Percentiles rank a stretch among this genome's conserved stretches.
Conservation (phyloP, 495 filamentous ascomycete genomes). For the Evansstolkia leycettana region DNA sequence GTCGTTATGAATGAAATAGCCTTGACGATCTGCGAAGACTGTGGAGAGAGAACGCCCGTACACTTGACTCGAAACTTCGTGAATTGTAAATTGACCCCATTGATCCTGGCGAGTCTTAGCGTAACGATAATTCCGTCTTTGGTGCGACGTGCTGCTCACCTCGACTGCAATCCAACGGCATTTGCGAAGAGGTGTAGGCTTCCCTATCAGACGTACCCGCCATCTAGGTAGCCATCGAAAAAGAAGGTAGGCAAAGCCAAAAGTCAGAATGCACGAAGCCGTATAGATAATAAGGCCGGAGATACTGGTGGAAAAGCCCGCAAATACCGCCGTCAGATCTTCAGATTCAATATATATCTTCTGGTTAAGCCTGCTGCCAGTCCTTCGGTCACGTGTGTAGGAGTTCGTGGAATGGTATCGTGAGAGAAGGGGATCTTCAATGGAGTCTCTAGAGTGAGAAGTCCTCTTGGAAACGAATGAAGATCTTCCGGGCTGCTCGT, state of each 20-base stretch:
- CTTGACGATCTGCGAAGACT: slow-evolving; percentile 59
- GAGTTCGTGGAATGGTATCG: slow-evolving; percentile 44
- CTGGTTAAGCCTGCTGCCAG: slow-evolving; percentile 54
- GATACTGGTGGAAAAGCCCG: slow-evolving; percentile 70
- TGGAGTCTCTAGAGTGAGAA: slow-evolving; percentile 49
- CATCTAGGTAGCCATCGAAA: slow-evolving; percentile 84
- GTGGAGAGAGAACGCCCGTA: slow-evolving; percentile 80
- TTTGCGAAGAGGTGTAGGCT: slow-evolving; percentile 48
- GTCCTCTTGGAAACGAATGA: slow-evolving; percentile 36
- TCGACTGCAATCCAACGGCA: slow-evolving; percentile 89
- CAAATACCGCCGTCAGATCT: slow-evolving; percentile 83
- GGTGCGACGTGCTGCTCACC: slow-evolving; percentile 24
- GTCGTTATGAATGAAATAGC: slow-evolving; percentile 42
- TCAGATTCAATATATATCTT: slow-evolving; percentile 89
- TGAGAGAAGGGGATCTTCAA: slow-evolving; percentile 62
- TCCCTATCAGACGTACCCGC: slow-evolving; percentile 67
- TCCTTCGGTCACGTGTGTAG: slow-evolving; percentile 42
- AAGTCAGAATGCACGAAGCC: slow-evolving; percentile 52
- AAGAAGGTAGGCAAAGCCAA: slow-evolving; percentile 70
- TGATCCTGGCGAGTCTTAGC: slow-evolving; percentile 49
- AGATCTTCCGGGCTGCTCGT: slow-evolving; percentile 21
- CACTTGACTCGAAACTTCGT: slow-evolving; percentile 46
- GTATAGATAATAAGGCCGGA: slow-evolving; percentile 58
- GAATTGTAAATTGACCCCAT: slow-evolving; percentile 80
- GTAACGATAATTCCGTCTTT: slow-evolving; percentile 1